Base-by-base conservation (phyloP, 345 rosid genomes). In the Linum tenue region DNA sequence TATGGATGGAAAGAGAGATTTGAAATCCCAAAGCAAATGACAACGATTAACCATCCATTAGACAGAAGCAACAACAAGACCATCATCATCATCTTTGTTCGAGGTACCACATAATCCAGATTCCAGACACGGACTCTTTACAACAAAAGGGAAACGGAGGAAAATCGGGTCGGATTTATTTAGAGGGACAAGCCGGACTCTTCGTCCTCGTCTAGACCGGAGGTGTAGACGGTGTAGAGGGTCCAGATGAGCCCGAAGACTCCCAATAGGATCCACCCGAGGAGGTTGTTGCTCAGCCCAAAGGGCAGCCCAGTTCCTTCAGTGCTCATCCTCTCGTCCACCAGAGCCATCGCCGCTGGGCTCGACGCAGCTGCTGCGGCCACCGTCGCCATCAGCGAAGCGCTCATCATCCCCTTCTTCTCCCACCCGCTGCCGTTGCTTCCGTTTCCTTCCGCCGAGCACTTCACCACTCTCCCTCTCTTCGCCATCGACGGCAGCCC, bases 291-390 rank as follows among this genome's bases (percentile, higher is more conserved):
- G 88, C 98, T 92, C 51, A 92, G 70, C 0, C 98, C 96, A 60
- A 92, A 86, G 1, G 97, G 95, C n/a, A 90, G 89, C 15, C 97
- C 95, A 2, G 92, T 90, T 67, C 97, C 98, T 78, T 92, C 97
- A 0, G 97, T 92, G 15, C 63, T 67, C 90, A 92, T 38, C 67
- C 98, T 92, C 39, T 92, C 98, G 35, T 92, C 98, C 57, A 90
- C 98, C 74, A 92, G 71, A 3, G 92, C 96, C 86, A 85, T 65
- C 16, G 96, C 97, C 10, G 31, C 31, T 22, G 98, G 91, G 76
- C 77, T 80, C 15, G 85, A 79, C 75, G 79, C 71, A 67, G 81
- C 77, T 6, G 85, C 85, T 0, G 95, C 81, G 0, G 68, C 67
- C 37, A 83, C 84, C 2, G 94, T 87, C 5, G 89, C 77, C 5